Conservation (phyloP, 768 basidiomycete genomes). For the Dentipellis sp. region DNA sequence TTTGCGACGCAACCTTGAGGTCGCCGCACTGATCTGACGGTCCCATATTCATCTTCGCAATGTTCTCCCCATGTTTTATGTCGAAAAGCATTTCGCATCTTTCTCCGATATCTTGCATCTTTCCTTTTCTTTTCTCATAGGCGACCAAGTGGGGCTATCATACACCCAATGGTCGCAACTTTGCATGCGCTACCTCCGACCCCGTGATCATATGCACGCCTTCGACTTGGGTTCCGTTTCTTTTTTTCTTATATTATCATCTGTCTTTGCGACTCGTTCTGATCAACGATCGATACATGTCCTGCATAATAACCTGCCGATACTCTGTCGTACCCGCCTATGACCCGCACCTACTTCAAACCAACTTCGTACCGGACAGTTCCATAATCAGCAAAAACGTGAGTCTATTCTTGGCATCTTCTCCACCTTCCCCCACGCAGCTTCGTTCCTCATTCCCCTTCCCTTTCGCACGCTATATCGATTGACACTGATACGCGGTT, state of each 20-base stretch:
- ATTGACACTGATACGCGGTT: neutral
- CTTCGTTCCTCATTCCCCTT: neutral
- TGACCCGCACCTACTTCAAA: neutral
- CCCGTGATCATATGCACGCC: neutral
- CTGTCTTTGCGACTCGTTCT: slow-evolving; percentile 16
- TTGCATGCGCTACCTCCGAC: neutral
- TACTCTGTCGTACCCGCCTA: neutral
- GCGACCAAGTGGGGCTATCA: neutral
- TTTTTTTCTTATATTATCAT: slow-evolving; percentile 9
- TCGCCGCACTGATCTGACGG: slow-evolving; percentile 53
- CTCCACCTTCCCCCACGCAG: too few relatives aligned
- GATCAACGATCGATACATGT: slow-evolving; percentile 19
- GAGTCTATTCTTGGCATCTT: slow-evolving; percentile 24
- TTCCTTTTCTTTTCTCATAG: neutral
- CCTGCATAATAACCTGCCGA: neutral
- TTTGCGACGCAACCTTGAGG: slow-evolving; percentile 55
- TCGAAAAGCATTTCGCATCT: neutral
- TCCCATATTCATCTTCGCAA: neutral
- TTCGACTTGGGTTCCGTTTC: neutral
- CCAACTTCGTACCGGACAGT: slow-evolving; percentile 27
- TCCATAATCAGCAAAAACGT: slow-evolving; percentile 65
- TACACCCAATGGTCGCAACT: neutral
- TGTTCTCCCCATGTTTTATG: neutral
- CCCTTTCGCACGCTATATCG: slow-evolving; percentile 1
- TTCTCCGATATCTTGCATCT: neutral